Base-by-base conservation (phyloP, 176 grass and related monocot species). In the Aechmea fasciata region DNA sequence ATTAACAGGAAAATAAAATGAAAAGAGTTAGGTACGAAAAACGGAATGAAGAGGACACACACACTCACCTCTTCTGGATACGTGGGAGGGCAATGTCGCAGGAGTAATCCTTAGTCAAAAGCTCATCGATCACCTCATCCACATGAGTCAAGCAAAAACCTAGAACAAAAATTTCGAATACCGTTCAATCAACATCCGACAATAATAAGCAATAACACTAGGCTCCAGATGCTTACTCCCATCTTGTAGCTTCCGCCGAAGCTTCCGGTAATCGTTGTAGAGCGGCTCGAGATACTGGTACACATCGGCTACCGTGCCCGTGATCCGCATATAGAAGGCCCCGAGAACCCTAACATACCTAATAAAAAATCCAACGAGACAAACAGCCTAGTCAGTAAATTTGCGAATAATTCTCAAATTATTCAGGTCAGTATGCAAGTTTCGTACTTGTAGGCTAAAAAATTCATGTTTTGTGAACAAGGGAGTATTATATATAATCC, bases 201-300 rank as follows among this genome's bases (percentile, higher is more conserved):
- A 69, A 71, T 66, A 28, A 17, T 2, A 26, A 26, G 9, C 29
- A 12, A 11, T 10, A 51, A 26, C 13, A 24, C 33, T 41, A 65
- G 10, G 14, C 4, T 9, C 19, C 54, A 59, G 54, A 15, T 59
- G 14, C 83, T 72, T 95, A 96, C 87, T 74, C 73, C 89, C 94
- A 25, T 97, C 89, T 15, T 68, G 73, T 11, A 87, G 82, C 74
- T 97, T 97, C 49, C 63, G 76, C 50, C 94, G 77, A 62, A 97
- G 81, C 68, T 96, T 96, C 41, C 92, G 78, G 70, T 92, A 96
- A 68, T 96, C 92, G 15, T 97, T 97, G 69, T 97, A 97, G 26
- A 97, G 86, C 0, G 94, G 94, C 57, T 97, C 94, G 0, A 97
- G 82, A 49, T 97, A 97, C 68, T 90, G 92, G 81, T 96, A 96